These are phyloP conservation scores for Yueomyces sp. DNA, from an alignment of 805 yeast species.

Conservation along the genomic window DNA sequence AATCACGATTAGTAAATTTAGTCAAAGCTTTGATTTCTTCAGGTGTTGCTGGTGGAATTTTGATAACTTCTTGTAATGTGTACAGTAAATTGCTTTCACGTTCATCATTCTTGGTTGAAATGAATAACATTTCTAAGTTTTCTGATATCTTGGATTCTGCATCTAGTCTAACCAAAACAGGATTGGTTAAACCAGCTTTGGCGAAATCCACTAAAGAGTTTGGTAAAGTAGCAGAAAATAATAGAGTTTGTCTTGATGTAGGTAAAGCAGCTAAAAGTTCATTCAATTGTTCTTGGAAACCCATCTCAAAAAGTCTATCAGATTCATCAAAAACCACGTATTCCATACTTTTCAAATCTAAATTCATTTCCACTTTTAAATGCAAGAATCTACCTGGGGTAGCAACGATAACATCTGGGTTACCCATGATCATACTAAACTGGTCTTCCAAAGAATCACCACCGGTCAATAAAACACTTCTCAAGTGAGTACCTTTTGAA, in stretches of 20 bases:
- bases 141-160: conserved; percentile 87
- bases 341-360: conserved; percentile 72
- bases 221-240: conserved; percentile 93
- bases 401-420: conserved; percentile 91
- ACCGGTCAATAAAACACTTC: conserved; percentile 77
- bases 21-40: conserved; percentile 49
- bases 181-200: conserved; percentile 87
- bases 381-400: conserved; percentile 97
- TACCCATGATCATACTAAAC: conserved; percentile 79
- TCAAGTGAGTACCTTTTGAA: conserved; percentile 66
- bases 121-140: conserved; percentile 77
- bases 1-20: conserved; percentile 34
- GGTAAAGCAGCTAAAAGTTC: conserved; percentile 81
- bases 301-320: conserved; percentile 91
- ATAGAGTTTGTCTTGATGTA: conserved; percentile 66
- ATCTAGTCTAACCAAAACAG: conserved; percentile 84
- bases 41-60: conserved; percentile 65
- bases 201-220: conserved; percentile 89
- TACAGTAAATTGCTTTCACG: conserved; percentile 76
- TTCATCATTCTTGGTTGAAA: conserved; percentile 70
- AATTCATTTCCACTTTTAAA: conserved; percentile 86
- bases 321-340: conserved; percentile 96
- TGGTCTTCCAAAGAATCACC: conserved; percentile 99
- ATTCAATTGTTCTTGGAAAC: conserved; percentile 84
- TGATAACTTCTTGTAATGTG: conserved; percentile 70